Conservation (phyloP, 768 basidiomycete genomes). For the Suillus paluster region DNA sequence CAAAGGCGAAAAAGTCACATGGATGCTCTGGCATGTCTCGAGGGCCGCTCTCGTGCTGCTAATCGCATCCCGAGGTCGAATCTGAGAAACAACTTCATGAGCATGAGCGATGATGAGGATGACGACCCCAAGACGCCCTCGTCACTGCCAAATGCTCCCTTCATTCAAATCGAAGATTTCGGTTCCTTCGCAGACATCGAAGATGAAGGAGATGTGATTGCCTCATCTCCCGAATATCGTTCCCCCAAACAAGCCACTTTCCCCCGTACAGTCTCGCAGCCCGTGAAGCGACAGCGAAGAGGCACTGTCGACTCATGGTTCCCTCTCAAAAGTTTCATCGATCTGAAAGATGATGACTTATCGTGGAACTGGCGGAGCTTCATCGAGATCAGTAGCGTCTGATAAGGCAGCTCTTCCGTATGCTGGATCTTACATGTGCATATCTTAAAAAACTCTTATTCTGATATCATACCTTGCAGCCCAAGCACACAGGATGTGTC, state of each 20-base stretch:
- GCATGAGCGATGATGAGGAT: slow-evolving; percentile 68
- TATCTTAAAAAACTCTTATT: slow-evolving; percentile 15
- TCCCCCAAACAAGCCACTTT: slow-evolving; percentile 15
- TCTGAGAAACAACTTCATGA: slow-evolving; percentile 60
- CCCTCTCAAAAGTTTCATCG: slow-evolving; percentile 67
- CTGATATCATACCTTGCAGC: slow-evolving; percentile 15
- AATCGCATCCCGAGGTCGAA: slow-evolving; percentile 23
- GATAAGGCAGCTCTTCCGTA: slow-evolving; percentile 11
- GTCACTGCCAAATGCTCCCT: slow-evolving; percentile 16
- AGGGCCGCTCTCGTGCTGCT: slow-evolving; percentile 48
- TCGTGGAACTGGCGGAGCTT: slow-evolving; percentile 66
- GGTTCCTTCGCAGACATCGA: slow-evolving; percentile 36
- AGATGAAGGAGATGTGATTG: slow-evolving; percentile 33
- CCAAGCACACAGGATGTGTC: slow-evolving; percentile 15
- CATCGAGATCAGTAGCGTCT: slow-evolving; percentile 54
- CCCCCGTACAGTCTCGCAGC: slow-evolving; percentile 15
- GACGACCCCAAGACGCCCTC: slow-evolving; percentile 32
- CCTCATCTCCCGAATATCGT: slow-evolving; percentile 19
- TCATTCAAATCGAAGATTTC: slow-evolving; percentile 24
- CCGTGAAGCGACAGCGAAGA: slow-evolving; percentile 36
- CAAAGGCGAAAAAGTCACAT: slow-evolving; percentile 54
- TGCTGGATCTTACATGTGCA: slow-evolving; percentile 1
- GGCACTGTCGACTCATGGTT: slow-evolving; percentile 56
- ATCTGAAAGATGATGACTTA: slow-evolving; percentile 55
- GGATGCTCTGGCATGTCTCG: slow-evolving; percentile 66